Conservation (phyloP, 2,329 filamentous ascomycete species). For the Rutstroemia sydowiana region DNA sequence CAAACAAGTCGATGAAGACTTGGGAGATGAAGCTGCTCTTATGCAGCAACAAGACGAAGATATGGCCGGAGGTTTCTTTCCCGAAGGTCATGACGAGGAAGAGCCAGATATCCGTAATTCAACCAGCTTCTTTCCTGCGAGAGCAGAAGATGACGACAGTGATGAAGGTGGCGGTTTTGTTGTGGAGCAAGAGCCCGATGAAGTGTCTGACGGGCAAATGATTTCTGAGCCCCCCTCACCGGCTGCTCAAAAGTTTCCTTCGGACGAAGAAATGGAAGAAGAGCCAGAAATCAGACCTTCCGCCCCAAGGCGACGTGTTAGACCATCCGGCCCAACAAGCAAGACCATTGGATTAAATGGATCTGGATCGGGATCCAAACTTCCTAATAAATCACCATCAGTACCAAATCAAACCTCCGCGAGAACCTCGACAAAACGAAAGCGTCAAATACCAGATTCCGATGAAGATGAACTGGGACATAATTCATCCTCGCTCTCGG, state of each 20-base stretch:
- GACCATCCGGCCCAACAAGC: slow-evolving; percentile 14
- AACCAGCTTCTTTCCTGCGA: slow-evolving; percentile 27
- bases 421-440: slow-evolving; percentile 10
- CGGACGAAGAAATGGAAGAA: slow-evolving; percentile 17
- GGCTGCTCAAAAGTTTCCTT: not conserved
- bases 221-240: slow-evolving; percentile 21
- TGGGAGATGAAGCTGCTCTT: slow-evolving; percentile 21
- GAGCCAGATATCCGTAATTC: slow-evolving; percentile 23
- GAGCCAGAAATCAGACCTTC: slow-evolving; percentile 2
- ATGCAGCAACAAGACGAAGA: slow-evolving; percentile 38
- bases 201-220: slow-evolving; percentile 10
- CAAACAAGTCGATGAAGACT: slow-evolving; percentile 22
- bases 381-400: not conserved
- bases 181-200: slow-evolving; percentile 22
- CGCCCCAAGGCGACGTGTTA: slow-evolving; percentile 14
- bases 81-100: slow-evolving; percentile 46
- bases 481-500: not conserved
- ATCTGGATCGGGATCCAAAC: not conserved
- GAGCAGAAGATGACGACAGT: slow-evolving; percentile 20
- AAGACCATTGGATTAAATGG: slow-evolving; percentile 8
- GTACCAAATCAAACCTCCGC: not conserved
- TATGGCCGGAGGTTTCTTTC: slow-evolving; percentile 55
- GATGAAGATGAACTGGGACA: slow-evolving; percentile 1
- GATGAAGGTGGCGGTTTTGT: slow-evolving; percentile 19
- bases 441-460: slow-evolving; percentile 11